Evolutionary conservation across 345 rosid species (phyloP).

Genomic region (Microthlaspi erraticum): DNA sequence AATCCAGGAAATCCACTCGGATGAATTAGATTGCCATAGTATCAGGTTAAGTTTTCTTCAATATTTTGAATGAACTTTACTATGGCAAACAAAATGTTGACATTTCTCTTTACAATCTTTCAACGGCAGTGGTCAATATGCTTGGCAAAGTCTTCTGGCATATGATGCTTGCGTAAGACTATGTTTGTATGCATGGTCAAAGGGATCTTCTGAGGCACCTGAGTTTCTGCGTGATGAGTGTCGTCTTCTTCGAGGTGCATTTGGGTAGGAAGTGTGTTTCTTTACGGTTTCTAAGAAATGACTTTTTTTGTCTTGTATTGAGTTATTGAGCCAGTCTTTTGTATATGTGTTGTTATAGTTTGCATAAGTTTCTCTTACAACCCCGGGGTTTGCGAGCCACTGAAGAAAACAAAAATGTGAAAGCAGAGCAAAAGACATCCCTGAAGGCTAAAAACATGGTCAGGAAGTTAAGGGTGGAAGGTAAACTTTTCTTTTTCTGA

Average conservation of each 20-base stretch:
- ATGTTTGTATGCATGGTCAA: slow-evolving; percentile 83
- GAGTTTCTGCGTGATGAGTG: slow-evolving; percentile 92
- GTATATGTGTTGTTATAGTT: slow-evolving; percentile 45
- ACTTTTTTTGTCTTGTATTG: neutral
- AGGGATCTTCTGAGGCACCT: slow-evolving; percentile 90
- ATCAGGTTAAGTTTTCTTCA: slow-evolving; percentile 55
- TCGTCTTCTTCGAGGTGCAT: slow-evolving; percentile 82
- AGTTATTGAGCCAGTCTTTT: slow-evolving; percentile 2
- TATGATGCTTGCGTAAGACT: slow-evolving; percentile 95
- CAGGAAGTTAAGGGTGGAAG: slow-evolving; percentile 89
- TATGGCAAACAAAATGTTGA: neutral
- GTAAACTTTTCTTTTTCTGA: slow-evolving; percentile 48
- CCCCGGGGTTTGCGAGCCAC: slow-evolving; percentile 67
- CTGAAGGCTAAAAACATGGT: slow-evolving; percentile 63
- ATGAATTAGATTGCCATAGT: slow-evolving; percentile 54
- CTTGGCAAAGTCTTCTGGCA: slow-evolving; percentile 92
- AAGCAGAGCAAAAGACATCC: slow-evolving; percentile 52
- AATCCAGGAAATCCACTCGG: slow-evolving; percentile 55
- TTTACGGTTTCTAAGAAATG: neutral
- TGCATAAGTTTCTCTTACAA: slow-evolving; percentile 85
- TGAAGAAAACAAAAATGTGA: slow-evolving; percentile 52
- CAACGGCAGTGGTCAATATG: slow-evolving; percentile 72
- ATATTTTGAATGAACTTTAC: neutral
- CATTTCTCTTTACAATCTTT: neutral
- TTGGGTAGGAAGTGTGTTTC: slow-evolving; percentile 68